phyloP scores from a whole-genome alignment of 495 filamentous ascomycete species.

The Penicillium egyptiacum region DNA sequence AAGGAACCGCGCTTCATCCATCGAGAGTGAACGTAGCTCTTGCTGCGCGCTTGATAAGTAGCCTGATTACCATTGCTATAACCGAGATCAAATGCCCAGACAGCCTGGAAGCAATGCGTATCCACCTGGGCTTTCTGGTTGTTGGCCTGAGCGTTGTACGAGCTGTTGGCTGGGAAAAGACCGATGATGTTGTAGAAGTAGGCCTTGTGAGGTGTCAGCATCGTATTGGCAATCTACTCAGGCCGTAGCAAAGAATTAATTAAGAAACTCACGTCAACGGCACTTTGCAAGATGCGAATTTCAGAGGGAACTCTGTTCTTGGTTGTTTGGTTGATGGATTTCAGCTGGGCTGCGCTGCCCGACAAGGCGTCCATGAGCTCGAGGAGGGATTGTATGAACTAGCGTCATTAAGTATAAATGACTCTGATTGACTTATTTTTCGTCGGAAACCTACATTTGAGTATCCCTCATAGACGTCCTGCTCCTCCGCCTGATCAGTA shows the following conservation, averaged over 20 bases:
- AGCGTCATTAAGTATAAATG: constrained; percentile 6
- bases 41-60: constrained; percentile 5
- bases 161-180: constrained; percentile 17
- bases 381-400: constrained; percentile 19
- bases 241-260: not conserved
- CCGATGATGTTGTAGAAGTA: constrained; percentile 18
- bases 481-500: constrained; percentile 11
- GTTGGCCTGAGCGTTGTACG: constrained; percentile 17
- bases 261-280: constrained; percentile 3
- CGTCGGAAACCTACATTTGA: constrained; percentile 16
- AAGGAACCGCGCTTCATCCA: constrained; percentile 4
- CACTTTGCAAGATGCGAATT: constrained; percentile 13
- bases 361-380: constrained; percentile 18
- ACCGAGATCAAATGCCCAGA: constrained; percentile 16
- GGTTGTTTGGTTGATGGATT: constrained; percentile 15
- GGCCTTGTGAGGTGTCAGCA: constrained; percentile 14
- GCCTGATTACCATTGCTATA: constrained; percentile 9
- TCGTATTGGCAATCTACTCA: constrained; percentile 3
- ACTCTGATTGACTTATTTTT: constrained; percentile 3
- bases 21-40: constrained; percentile 4
- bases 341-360: constrained; percentile 17
- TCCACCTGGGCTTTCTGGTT: constrained; percentile 17
- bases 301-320: constrained; percentile 11
- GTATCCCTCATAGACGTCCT: constrained; percentile 17
- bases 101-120: constrained; percentile 20